These are phyloP conservation scores for Fusarium sp. DNA, from an alignment of 2,329 filamentous ascomycete species.

Conservation along the genomic window DNA sequence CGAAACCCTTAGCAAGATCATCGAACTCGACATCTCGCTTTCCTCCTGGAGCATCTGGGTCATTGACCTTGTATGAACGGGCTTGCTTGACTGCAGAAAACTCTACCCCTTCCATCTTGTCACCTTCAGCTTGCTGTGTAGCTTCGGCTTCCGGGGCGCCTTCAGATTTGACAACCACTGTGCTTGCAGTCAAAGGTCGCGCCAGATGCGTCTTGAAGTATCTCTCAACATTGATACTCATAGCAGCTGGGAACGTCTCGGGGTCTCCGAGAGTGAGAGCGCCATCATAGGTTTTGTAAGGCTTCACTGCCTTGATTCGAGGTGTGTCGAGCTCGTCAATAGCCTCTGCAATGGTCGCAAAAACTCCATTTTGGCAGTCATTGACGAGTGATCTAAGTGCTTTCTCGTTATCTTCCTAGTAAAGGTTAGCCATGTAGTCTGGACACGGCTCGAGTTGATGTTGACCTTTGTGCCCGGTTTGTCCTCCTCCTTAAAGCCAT, in stretches of 20 bases:
- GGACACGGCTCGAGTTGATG: not conserved
- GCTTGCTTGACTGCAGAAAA: slow-evolving; percentile 79
- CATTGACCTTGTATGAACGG: slow-evolving; percentile 83
- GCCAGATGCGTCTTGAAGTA: slow-evolving; percentile 89
- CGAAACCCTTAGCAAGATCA: slow-evolving; percentile 89
- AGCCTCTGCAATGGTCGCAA: slow-evolving; percentile 88
- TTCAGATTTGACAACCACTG: slow-evolving; percentile 72
- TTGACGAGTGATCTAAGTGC: slow-evolving; percentile 73
- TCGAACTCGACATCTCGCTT: slow-evolving; percentile 86
- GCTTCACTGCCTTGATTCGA: slow-evolving; percentile 77
- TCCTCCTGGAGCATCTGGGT: slow-evolving; percentile 77
- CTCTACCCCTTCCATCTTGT: slow-evolving; percentile 62
- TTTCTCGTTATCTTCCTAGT: slow-evolving; percentile 72
- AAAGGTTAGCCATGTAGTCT: slow-evolving; percentile 10
- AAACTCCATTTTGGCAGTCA: slow-evolving; percentile 73
- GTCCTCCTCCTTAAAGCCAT: slow-evolving; percentile 90
- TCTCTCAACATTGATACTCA: slow-evolving; percentile 87
- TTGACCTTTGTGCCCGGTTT: slow-evolving; percentile 77
- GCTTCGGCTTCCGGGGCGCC: slow-evolving; percentile 61
- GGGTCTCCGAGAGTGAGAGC: slow-evolving; percentile 82
- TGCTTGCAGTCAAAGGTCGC: slow-evolving; percentile 78
- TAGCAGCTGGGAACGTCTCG: slow-evolving; percentile 75
- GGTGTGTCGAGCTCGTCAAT: slow-evolving; percentile 83
- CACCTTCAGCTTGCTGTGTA: slow-evolving; percentile 59
- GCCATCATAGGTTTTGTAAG: slow-evolving; percentile 83